A percentile compares a stretch with the other conserved stretches of the same genome.
Evolutionary conservation across 805 yeast genomes (phyloP).

Genomic region (Yarrowia deformans): DNA sequence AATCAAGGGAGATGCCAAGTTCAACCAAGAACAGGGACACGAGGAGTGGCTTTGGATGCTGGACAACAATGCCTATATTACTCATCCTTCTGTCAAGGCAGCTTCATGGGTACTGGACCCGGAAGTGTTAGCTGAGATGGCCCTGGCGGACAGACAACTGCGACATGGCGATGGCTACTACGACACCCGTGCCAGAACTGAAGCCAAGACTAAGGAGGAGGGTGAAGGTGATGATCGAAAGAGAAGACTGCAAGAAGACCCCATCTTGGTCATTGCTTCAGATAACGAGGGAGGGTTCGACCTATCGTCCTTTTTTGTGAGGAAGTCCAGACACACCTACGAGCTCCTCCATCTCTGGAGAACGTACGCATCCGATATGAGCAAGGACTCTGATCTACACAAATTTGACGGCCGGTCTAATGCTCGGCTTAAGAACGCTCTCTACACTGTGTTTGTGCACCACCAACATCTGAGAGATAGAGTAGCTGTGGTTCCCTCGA

Average conservation of each 20-base stretch:
- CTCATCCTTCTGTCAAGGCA: constrained; percentile 19
- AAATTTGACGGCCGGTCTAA: constrained; percentile 18
- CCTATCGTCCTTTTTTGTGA: constrained; percentile 7
- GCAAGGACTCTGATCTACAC: constrained; percentile 21
- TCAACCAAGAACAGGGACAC: constrained; percentile 11
- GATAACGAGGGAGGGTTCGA: constrained; percentile 31
- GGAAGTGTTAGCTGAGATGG: constrained; percentile 10
- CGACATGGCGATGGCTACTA: constrained; percentile 35
- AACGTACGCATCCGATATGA: constrained; percentile 26
- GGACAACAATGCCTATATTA: constrained; percentile 34
- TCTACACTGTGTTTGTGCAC: constrained; percentile 23
- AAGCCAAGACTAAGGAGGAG: constrained; percentile 12
- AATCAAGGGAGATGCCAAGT: constrained; percentile 5
- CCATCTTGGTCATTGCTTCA: constrained; percentile 8
- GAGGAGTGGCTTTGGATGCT: constrained; percentile 35
- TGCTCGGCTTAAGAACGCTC: constrained; percentile 29
- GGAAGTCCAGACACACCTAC: constrained; percentile 8
- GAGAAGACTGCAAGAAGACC: background rate
- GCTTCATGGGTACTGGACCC: constrained; percentile 10
- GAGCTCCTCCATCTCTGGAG: constrained; percentile 30
- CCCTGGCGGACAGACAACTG: background rate
- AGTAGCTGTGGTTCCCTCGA: constrained; percentile 23
- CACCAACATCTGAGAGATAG: constrained; percentile 26
- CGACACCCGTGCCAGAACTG: constrained; percentile 6
- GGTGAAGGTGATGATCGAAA: constrained; percentile 23